Base-by-base conservation (phyloP, 1,284 basidiomycete genomes). In the Schizophyllum amplum region DNA sequence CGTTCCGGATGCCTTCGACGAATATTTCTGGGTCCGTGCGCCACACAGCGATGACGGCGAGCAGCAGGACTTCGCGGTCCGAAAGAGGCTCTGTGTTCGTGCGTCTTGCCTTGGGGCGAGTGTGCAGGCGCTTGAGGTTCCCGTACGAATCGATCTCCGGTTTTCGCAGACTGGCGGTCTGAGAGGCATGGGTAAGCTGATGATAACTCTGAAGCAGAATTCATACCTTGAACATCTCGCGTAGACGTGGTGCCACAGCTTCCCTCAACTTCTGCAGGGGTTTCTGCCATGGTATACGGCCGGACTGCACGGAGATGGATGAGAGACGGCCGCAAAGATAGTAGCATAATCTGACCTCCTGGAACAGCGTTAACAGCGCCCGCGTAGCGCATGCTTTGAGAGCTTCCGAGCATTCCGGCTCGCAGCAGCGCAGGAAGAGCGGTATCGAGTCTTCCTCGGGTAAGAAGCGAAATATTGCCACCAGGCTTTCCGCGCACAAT, bases 371-470 rank as follows among this genome's bases (percentile, higher is more conserved):
- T 47, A 86, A 67, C 62, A 77, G 83, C 0, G 91, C 89, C 60
- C 86, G 83, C 54, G 92, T 75, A 1, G 79, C 90, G 58, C 82
- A 82, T n/a, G 87, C 80, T 73, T 92, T 93, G 62, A 90, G 82
- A 3, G 86, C 83, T 52, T 92, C 87, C 0, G 88, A 86, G 42
- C 86, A 79, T 61, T 91, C 88, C 6, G 87, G 81, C 61, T 88
- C 83, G 24, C 93, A 68, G 64, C 86, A 89, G 2, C 73, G 72
- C 24, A 74, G 67, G 64, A 92, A 88, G 20, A 91, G 67, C 1
- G 74, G 72, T 7, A 84, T 61, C 1, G 80, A 76, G 49, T 88
- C 86, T 54, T 83, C 78, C 51, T 77, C 71, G 0, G 87, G 79
- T 46, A 89, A 69, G 64, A 86, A 88, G 13, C 89, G 81, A 67